Evolutionary conservation across 2,329 filamentous ascomycete species (phyloP).

Genomic region (Pseudogymnoascus sp.): DNA sequence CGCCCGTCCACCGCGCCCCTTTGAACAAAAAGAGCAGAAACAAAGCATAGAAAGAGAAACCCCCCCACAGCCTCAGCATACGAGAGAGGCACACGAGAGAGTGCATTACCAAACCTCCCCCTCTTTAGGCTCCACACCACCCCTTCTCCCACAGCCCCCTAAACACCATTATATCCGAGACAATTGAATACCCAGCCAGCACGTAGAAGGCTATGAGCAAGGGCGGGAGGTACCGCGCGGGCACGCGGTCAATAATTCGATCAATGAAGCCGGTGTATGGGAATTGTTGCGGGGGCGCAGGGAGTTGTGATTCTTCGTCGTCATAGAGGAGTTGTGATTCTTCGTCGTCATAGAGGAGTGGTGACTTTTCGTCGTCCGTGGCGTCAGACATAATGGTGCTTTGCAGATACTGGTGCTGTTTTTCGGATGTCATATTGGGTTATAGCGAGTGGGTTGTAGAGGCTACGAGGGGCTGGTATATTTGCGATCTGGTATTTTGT

Average conservation of each 20-base stretch:
- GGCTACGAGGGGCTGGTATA: background rate
- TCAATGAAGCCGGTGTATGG: background rate
- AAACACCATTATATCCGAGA: no score
- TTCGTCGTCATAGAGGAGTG: background rate
- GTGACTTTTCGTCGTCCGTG: background rate
- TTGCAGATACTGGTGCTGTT: background rate
- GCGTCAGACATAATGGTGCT: background rate
- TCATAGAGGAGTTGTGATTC: background rate
- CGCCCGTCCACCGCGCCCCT: background rate
- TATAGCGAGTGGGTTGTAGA: background rate
- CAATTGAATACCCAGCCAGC: no score
- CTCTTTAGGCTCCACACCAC: background rate
- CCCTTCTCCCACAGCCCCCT: no score
- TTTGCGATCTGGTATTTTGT: background rate
- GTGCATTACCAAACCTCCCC: no score
- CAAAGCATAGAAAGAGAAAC: background rate
- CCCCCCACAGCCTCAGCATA: no score
- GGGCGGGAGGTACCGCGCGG: background rate
- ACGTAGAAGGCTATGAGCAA: no score
- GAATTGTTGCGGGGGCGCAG: no score
- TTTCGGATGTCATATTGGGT: background rate
- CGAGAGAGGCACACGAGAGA: no score
- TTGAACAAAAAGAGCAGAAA: background rate
- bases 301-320: background rate
- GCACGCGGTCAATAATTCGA: background rate